phyloP scores from a whole-genome alignment of 371 early-diverging fungal genomes.

The Mortierella sp. region DNA sequence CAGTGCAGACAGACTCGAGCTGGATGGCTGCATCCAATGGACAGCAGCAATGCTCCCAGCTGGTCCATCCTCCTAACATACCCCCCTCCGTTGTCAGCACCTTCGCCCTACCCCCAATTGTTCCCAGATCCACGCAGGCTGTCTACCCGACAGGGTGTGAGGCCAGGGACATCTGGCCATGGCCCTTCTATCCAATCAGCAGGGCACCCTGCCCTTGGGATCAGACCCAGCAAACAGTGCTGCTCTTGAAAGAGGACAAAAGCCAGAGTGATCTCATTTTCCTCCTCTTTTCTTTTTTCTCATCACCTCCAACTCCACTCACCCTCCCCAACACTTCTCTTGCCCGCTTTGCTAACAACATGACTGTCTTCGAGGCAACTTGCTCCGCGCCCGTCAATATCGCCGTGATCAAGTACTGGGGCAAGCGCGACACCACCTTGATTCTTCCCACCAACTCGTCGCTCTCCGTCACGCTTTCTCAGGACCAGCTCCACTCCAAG shows the following conservation, averaged over 20 bases:
- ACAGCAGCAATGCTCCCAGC: too few relatives aligned
- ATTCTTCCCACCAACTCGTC: slow-evolving; percentile 98
- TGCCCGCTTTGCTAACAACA: background rate
- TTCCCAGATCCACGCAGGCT: too few relatives aligned
- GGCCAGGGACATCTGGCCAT: slow-evolving; percentile 32
- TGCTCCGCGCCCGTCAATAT: slow-evolving; percentile 98
- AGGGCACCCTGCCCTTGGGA: too few relatives aligned
- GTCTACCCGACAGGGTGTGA: too few relatives aligned
- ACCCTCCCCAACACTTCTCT: background rate
- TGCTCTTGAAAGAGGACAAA: background rate
- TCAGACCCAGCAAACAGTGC: too few relatives aligned
- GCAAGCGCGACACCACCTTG: slow-evolving; percentile 90
- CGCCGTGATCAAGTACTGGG: slow-evolving; percentile 99
- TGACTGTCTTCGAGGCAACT: slow-evolving; percentile 68
- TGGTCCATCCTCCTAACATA: too few relatives aligned
- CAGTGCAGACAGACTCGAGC: too few relatives aligned
- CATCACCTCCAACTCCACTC: background rate
- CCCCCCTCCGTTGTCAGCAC: too few relatives aligned
- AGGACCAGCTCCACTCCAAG: slow-evolving; percentile 94
- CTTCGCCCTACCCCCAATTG: too few relatives aligned
- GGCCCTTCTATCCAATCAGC: slow-evolving; percentile 26
- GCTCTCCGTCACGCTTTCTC: slow-evolving; percentile 95
- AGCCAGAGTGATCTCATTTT: too few relatives aligned
- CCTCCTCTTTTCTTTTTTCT: background rate
- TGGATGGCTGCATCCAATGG: too few relatives aligned